phyloP scores from a whole-genome alignment of 305 asterid species.

The Fraxinus paxiana region DNA sequence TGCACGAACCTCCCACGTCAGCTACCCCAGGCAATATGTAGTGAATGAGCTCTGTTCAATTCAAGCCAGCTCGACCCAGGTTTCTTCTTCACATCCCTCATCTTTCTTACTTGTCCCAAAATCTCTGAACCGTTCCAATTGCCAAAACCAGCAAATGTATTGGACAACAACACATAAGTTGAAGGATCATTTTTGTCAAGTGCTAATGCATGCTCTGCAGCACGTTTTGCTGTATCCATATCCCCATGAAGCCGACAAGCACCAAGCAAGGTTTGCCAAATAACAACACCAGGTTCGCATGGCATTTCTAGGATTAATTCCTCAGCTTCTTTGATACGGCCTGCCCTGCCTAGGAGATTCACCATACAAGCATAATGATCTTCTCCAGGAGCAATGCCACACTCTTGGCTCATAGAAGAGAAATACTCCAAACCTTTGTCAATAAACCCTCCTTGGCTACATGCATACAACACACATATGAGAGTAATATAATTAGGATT shows the following conservation, averaged over 20 bases:
- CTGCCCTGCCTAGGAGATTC: conserved; percentile 57
- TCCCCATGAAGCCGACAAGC: conserved; percentile 61
- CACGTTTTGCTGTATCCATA: conserved; percentile 51
- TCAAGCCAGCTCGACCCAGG: conserved; percentile 74
- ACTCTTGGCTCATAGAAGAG: conserved; percentile 45
- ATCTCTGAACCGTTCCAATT: conserved; percentile 48
- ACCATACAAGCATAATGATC: conserved; percentile 75
- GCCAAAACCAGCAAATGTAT: conserved; percentile 53
- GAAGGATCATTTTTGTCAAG: conserved; percentile 48
- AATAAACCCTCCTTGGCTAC: conserved; percentile 63
- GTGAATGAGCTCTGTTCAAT: neutral
- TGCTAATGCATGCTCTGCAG: conserved; percentile 46
- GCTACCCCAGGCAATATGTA: neutral
- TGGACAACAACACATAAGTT: conserved; percentile 54
- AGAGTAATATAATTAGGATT: conserved; percentile 55
- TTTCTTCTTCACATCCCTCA: conserved; percentile 56
- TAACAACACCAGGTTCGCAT: conserved; percentile 35
- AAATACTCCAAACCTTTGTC: conserved; percentile 45
- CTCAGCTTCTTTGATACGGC: conserved; percentile 57
- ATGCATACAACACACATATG: conserved; percentile 53
- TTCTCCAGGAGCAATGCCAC: conserved; percentile 43
- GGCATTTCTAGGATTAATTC: conserved; percentile 44
- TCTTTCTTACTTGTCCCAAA: conserved; percentile 46
- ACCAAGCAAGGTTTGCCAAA: conserved; percentile 73
- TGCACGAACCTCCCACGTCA: neutral